Conservation (phyloP, 352 stramenopile species). For the Phytophthora kernoviae region DNA sequence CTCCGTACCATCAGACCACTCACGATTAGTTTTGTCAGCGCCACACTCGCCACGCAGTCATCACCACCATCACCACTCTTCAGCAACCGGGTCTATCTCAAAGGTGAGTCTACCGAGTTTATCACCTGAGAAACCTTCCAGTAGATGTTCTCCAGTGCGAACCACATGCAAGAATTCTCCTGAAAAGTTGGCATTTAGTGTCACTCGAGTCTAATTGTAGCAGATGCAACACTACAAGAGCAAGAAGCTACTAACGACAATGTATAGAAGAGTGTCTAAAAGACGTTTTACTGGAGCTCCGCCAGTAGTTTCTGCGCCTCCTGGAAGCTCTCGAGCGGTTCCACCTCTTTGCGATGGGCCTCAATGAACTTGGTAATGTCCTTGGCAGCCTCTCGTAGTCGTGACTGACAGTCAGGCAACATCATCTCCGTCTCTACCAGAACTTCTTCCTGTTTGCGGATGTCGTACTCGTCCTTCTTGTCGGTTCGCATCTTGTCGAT, state of each 20-base stretch:
- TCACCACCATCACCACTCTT: constrained; percentile 5
- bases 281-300: constrained; percentile 15
- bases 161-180: constrained; percentile 16
- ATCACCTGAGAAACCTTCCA: constrained; percentile 54
- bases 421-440: constrained; percentile 83
- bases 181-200: constrained; percentile 25
- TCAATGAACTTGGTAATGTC: constrained; percentile 62
- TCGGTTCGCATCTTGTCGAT: constrained; percentile 73
- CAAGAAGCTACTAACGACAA: too few species aligned
- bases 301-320: constrained; percentile 61
- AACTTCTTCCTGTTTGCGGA: constrained; percentile 85
- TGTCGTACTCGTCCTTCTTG: constrained; percentile 66
- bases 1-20: background rate
- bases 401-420: constrained; percentile 77
- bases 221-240: constrained; percentile 1
- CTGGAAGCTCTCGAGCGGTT: constrained; percentile 36
- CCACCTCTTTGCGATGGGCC: constrained; percentile 43
- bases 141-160: constrained; percentile 42
- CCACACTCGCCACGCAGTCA: constrained; percentile 12
- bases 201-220: constrained; percentile 11
- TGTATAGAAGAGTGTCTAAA: background rate
- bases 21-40: constrained; percentile 4
- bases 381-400: constrained; percentile 58
- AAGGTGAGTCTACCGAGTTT: constrained; percentile 61
- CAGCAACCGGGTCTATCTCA: too few species aligned